Evolutionary conservation across 441 rosid species (phyloP), one percentile per base, ranked within the genome.

Genomic region (Populus hybrid): DNA sequence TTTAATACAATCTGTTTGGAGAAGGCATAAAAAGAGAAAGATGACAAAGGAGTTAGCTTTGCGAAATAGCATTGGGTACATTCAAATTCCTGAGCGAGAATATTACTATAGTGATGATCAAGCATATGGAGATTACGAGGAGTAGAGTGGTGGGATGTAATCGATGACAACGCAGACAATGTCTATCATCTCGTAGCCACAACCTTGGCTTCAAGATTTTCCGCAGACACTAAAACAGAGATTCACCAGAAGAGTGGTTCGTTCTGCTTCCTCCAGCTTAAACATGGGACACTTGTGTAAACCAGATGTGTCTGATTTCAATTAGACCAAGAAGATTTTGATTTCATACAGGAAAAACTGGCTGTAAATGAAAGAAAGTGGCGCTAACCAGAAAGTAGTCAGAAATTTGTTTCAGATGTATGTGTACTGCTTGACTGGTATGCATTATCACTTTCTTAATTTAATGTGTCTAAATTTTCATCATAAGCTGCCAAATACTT

Each of bases 241-340:
- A 81, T 70, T 16, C 76, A 76, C 50, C 84, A 82, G 40, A 87
- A 85, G 82, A 42, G 61, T 74, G 0, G 80, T 84, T 74, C 86
- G 82, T 69, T 82, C 86, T 42, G 23, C 70, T 74, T 88, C 87
- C 66, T 84, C 95, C 2, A 79, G 88, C 83, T 87, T 93, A 78
- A 90, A 90, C 77, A 90, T 92, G 96, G 94, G 97, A 63, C 87
- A 92, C 81, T 79, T 95, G 85, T 88, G 89, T 82, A 91, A 95
- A 84, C 97, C 98, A 3, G 88, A 84, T 66, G 97, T 91, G 68
- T 93, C 92, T 63, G 89, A 93, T 83, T 95, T 95, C 83, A 76
- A 31, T 45, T 20, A 7, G 80, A 80, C 74, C 29, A 2, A 20
- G 80, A 69, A 3, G 72, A 63, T 64, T 72, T 76, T 35, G 74